Base-by-base conservation (phyloP, 2,329 filamentous ascomycete species). In the Xylariaceae sp. region DNA sequence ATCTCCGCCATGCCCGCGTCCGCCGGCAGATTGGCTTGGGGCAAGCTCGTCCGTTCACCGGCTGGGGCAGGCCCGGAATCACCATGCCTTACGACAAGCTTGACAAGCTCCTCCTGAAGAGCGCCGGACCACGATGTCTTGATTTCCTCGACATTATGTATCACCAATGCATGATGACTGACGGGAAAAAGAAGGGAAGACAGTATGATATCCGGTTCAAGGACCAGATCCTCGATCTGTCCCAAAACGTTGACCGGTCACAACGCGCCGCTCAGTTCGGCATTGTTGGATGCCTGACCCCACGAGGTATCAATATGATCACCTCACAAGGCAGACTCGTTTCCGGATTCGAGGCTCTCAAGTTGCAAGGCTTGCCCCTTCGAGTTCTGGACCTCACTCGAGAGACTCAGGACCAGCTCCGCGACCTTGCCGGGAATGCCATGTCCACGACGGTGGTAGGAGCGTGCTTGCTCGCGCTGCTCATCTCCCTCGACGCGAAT, bases 361-460 rank as follows among this genome's bases (percentile, higher is more conserved):
- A 65, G 5, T 59, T 88, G 4, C 85, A 89, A 61, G 85, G 85
- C 1, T 65, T 89, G 34, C 81, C 83, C 0, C 57, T 81, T 1
- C 63, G 78, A 38, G 70, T 72, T 34, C 64, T 89, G 9, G 64
- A 78, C 1, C 68, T 88, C n/a, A 79, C 74, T 0, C 71, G 71
- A 7, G 80, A 89, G 50, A 73, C 70, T 0, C 68, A 80, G 32
- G 59, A 63, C 1, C 66, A 88, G 13, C 64, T 86, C 2, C 76
- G 81, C 46, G 77, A 88, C 47, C 64, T 90, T 2, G 83, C 83
- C 2, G 85, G 85, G 0, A 90, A 92, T 56, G 85, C 85, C 0
- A 90, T 90, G 85, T 79, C 75, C 1, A 78, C 77, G 0, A 83
- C 85, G 0, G 81, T 88, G 1, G 76, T 88, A 8, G 82, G 80